Evolutionary conservation across 2,329 filamentous ascomycete genomes (phyloP), one percentile per base, ranked within the genome.

Genomic region (Septoria petroselini): DNA sequence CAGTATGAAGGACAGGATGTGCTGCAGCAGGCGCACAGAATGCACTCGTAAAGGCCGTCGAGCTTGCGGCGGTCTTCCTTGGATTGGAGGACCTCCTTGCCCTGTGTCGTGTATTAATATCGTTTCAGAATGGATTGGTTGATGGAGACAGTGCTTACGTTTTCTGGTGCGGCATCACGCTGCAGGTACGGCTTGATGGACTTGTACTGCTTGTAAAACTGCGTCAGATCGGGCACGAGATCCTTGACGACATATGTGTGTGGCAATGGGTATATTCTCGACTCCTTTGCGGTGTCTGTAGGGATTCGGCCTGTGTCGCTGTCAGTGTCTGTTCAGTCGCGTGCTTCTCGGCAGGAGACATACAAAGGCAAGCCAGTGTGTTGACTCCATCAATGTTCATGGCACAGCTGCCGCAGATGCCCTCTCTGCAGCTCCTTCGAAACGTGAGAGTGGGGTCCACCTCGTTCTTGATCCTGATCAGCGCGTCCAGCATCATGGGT

Each of bases 121-220:
- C n/a, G n/a, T n/a, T n/a, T n/a, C n/a, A n/a, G n/a, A n/a, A n/a
- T n/a, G n/a, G n/a, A n/a, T n/a, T n/a, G n/a, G n/a, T n/a, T n/a
- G n/a, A n/a, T n/a, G n/a, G n/a, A n/a, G n/a, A n/a, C n/a, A 14
- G 12, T 15, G 78, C 86, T 70, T 80, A 94, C 88, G 69, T 96
- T 88, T 61, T 84, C 82, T 35, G 88, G 76, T 48, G 88, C 85
- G 21, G 88, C 93, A 58, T 91, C 85, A 67, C 90, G 83, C 78
- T 97, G 93, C 46, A 98, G 84, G 72, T 95, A 98, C 35, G 93
- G 93, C 84, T 97, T 95, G 76, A 98, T 96, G 12, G 91, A 96
- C 76, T 96, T 95, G 83, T 98, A 98, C 80, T 98, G 93, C 82
- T 97, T 97, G 83, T 98, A 98, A 78, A 98, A 97, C 68, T 93